Base-by-base conservation (phyloP, 139 green algal species). In the Chlorella sp. region DNA sequence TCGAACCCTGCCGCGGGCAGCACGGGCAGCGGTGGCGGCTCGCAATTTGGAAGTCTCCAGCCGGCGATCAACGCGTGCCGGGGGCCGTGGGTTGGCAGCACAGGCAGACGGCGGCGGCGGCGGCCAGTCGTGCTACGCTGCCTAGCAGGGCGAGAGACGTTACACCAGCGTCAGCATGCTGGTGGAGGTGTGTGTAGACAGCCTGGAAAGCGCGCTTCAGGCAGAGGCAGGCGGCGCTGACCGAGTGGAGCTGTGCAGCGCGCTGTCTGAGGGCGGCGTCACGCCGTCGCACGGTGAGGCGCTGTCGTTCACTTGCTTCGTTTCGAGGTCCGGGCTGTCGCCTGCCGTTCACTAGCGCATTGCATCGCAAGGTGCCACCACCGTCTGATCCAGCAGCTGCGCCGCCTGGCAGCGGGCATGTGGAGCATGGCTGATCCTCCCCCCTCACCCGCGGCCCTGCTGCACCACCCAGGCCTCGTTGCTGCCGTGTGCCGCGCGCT, bases 141-240 rank as follows among this genome's bases (percentile, higher is more conserved):
- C n/a, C n/a, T n/a, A n/a, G n/a, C n/a, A n/a, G n/a, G n/a, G n/a
- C n/a, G n/a, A n/a, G n/a, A n/a, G n/a, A n/a, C n/a, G n/a, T n/a
- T n/a, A n/a, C n/a, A n/a, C n/a, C n/a, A n/a, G n/a, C n/a, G 7
- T 3, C 24, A 40, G 46, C 6, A 86, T 86, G 70, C 43, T 58
- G 0, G 26, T 89, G 3, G 86, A 89, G 73, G 86, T 89, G 13
- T 89, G 86, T 44, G 86, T 87, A 3, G 86, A 89, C 38, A 69
- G 40, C 5, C 30, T 89, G 41, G 72, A 87, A 40, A 40, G 30
- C 5, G 86, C 80, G 20, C 30, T 87, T 32, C 43, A 36, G 9
- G 81, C 86, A 13, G 43, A 80, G 28, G 20, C 58, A 16, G 56
- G 56, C 19, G 86, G 81, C 26, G 86, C 86, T 24, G 19, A 83